A percentile compares a stretch with the other conserved stretches of the same genome.
Conservation (phyloP, 1,284 basidiomycete species). For the Sphaerobolus stellatus region DNA sequence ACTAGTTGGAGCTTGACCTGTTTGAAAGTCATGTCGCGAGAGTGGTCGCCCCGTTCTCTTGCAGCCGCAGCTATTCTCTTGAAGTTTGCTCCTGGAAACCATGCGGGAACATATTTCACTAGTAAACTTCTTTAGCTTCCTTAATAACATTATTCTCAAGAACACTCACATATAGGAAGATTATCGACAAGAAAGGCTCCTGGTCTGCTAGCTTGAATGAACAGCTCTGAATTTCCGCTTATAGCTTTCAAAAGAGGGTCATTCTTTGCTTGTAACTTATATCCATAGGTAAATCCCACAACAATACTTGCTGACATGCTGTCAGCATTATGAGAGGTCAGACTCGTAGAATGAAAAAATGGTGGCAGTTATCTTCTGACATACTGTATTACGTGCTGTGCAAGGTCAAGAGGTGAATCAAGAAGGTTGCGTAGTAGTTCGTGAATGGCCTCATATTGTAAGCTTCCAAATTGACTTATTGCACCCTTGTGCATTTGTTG, state of each 20-base stretch:
- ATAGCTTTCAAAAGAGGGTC: constrained; percentile 21
- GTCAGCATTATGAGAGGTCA: neutral
- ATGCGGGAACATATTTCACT: constrained; percentile 23
- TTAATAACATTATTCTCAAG: no score
- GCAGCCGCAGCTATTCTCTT: constrained; percentile 21
- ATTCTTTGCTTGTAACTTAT: constrained; percentile 1
- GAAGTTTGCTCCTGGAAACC: constrained; percentile 29
- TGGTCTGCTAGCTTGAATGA: neutral
- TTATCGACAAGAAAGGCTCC: constrained; percentile 4
- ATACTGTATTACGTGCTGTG: neutral
- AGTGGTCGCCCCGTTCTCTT: constrained; percentile 6
- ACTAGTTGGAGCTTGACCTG: neutral
- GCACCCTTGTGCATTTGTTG: neutral
- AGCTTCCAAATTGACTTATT: neutral
- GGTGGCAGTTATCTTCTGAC: neutral
- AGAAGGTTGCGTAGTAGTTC: neutral
- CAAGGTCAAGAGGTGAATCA: neutral
- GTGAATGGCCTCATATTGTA: neutral
- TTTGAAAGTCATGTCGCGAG: neutral
- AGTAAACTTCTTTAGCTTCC: no score
- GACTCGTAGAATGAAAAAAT: neutral
- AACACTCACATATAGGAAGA: neutral
- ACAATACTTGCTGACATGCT: neutral
- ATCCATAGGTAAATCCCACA: neutral
- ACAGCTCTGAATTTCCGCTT: constrained; percentile 15